Conservation (phyloP, 768 basidiomycete species). For the Tephrocybe sp. region DNA sequence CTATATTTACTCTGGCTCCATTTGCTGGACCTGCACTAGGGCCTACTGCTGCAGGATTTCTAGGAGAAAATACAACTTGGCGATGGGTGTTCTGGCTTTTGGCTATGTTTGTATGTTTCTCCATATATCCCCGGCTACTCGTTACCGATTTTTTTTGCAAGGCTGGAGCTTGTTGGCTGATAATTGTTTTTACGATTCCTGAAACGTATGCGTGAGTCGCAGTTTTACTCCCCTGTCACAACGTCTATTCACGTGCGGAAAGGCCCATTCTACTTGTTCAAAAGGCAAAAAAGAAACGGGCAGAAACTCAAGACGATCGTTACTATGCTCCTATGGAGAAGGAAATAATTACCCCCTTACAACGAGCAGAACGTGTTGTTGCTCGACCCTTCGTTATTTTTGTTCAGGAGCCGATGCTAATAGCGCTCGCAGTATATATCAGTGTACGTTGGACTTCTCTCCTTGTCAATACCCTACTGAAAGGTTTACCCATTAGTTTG, state of each 20-base stretch:
- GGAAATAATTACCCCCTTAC: slow-evolving; percentile 32
- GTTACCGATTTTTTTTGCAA: slow-evolving; percentile 18
- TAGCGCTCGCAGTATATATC: slow-evolving; percentile 62
- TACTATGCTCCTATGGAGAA: slow-evolving; percentile 56
- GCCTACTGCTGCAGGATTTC: slow-evolving; percentile 51
- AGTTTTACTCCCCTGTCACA: neutral
- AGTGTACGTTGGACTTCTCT: slow-evolving; percentile 36
- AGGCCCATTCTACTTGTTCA: slow-evolving; percentile 58
- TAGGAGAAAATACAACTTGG: slow-evolving; percentile 51
- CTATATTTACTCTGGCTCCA: slow-evolving; percentile 62
- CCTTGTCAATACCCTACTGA: neutral
- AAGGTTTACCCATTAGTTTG: slow-evolving; percentile 38
- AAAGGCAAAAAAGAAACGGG: slow-evolving; percentile 49
- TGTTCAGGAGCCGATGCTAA: slow-evolving; percentile 64
- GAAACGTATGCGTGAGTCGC: slow-evolving; percentile 61
- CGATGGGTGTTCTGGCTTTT: slow-evolving; percentile 70
- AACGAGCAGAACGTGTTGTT: slow-evolving; percentile 46
- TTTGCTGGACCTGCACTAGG: slow-evolving; percentile 69
- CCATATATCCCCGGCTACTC: neutral
- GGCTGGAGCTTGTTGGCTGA: slow-evolving; percentile 48
- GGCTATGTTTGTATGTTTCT: slow-evolving; percentile 49
- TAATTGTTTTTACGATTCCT: slow-evolving; percentile 56
- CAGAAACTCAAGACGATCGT: slow-evolving; percentile 49
- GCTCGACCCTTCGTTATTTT: slow-evolving; percentile 65
- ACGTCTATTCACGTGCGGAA: neutral